Conservation (phyloP, 148 eudicot species). For the Heliamphora exappendiculata region DNA sequence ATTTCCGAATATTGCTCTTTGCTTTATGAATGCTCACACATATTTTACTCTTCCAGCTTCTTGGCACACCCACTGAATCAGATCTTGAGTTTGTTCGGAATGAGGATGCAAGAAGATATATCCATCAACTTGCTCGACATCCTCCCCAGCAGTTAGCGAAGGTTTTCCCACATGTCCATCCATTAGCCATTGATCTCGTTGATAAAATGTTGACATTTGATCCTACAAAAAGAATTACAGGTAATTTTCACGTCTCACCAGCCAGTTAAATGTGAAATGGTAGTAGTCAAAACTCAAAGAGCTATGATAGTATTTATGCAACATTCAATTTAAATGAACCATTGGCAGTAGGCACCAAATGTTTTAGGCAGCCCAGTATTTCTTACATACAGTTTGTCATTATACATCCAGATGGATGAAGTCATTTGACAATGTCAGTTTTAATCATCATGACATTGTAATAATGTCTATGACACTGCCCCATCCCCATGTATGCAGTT, state of each 20-base stretch:
- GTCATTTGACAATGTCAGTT: background rate
- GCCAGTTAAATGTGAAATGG: background rate
- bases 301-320: background rate
- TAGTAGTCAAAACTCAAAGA: background rate
- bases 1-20: background rate
- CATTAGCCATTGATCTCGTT: constrained; percentile 68
- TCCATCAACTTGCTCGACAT: constrained; percentile 55
- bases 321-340: background rate
- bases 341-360: background rate
- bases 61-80: constrained; percentile 80
- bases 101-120: constrained; percentile 75
- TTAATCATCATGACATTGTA: background rate
- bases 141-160: constrained; percentile 54
- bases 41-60: constrained; percentile 34
- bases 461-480: background rate
- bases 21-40: constrained; percentile 3
- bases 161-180: constrained; percentile 68
- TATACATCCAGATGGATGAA: too few relatives aligned
- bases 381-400: background rate
- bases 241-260: constrained; percentile 24
- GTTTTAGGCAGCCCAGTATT: background rate
- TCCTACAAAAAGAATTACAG: constrained; percentile 74
- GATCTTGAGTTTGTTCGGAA: constrained; percentile 57
- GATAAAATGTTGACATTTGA: constrained; percentile 85
- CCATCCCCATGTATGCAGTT: background rate